phyloP scores from a whole-genome alignment of 768 basidiomycete species.

The Termitomyces sp. region DNA sequence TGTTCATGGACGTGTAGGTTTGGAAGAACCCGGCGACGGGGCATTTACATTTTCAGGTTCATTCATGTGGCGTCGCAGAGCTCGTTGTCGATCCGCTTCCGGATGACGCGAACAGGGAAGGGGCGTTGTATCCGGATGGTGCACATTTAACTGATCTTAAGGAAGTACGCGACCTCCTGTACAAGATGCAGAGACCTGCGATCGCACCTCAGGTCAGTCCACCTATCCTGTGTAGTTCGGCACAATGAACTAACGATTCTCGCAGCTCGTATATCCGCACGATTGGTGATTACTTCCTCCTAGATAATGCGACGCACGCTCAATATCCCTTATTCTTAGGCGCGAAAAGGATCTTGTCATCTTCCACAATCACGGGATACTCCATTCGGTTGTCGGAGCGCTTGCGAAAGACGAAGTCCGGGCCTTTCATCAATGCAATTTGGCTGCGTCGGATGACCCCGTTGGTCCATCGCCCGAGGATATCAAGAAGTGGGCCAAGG shows the following conservation, averaged over 20 bases:
- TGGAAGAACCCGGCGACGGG: conserved; percentile 94
- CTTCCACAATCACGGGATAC: conserved; percentile 83
- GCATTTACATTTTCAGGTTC: conserved; percentile 84
- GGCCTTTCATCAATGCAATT: conserved; percentile 83
- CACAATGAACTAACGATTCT: background rate
- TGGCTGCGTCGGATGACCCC: conserved; percentile 78
- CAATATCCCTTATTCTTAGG: conserved; percentile 20
- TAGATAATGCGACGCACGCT: too few species aligned
- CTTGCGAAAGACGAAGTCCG: conserved; percentile 67
- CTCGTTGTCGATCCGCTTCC: conserved; percentile 76
- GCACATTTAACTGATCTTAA: conserved; percentile 70
- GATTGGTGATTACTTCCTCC: conserved; percentile 58
- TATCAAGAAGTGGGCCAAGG: conserved; percentile 52
- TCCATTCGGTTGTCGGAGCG: conserved; percentile 80
- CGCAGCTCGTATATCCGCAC: conserved; percentile 79
- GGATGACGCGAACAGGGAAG: conserved; percentile 48
- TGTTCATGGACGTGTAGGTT: conserved; percentile 36
- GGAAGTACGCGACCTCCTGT: conserved; percentile 69
- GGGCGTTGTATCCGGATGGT: conserved; percentile 81
- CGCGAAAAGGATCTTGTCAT: conserved; percentile 67
- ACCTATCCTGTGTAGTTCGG: background rate
- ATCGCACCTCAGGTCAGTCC: conserved; percentile 72
- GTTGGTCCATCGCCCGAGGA: conserved; percentile 67
- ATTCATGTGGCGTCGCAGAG: conserved; percentile 72
- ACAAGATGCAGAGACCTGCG: conserved; percentile 86